Evolutionary conservation across 768 basidiomycete species (phyloP).

Genomic region (Tricholoma furcatifolium): DNA sequence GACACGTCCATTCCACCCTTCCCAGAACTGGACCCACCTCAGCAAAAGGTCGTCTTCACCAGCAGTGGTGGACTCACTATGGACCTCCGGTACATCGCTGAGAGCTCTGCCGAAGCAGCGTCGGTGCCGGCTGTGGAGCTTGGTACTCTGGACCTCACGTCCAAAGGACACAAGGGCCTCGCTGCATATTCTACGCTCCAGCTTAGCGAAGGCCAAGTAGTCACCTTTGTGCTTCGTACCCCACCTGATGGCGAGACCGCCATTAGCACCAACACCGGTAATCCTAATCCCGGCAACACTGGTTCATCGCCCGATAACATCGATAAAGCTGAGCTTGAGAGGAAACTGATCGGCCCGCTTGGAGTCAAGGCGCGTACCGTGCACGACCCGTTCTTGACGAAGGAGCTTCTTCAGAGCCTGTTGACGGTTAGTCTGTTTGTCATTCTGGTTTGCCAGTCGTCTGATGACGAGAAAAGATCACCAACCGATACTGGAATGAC

Average conservation of each 20-base stretch:
- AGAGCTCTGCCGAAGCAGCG: slow-evolving; percentile 39
- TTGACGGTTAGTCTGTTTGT: slow-evolving; percentile 32
- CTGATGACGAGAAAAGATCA: slow-evolving; percentile 40
- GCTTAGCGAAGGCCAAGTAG: slow-evolving; percentile 80
- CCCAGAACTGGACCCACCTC: slow-evolving; percentile 3
- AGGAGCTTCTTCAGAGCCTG: slow-evolving; percentile 57
- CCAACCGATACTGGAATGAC: slow-evolving; percentile 79
- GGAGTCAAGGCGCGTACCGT: slow-evolving; percentile 40
- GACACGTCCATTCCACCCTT: slow-evolving; percentile 34
- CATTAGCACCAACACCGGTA: not conserved
- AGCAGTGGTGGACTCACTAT: slow-evolving; percentile 54
- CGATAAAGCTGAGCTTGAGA: slow-evolving; percentile 8
- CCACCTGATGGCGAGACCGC: slow-evolving; percentile 36
- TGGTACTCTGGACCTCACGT: slow-evolving; percentile 60
- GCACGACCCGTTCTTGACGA: slow-evolving; percentile 75
- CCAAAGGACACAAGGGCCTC: slow-evolving; percentile 73
- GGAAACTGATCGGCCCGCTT: not conserved
- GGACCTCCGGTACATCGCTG: slow-evolving; percentile 76
- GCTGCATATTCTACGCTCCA: slow-evolving; percentile 57
- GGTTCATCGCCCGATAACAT: not conserved
- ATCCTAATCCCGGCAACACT: not conserved
- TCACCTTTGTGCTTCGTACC: slow-evolving; percentile 85
- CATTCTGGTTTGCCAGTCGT: not conserved
- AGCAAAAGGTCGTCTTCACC: slow-evolving; percentile 59
- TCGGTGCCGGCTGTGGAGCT: slow-evolving; percentile 53